Evolutionary conservation across 129 eudicot species (phyloP).

Genomic region (Tagetes erecta): DNA sequence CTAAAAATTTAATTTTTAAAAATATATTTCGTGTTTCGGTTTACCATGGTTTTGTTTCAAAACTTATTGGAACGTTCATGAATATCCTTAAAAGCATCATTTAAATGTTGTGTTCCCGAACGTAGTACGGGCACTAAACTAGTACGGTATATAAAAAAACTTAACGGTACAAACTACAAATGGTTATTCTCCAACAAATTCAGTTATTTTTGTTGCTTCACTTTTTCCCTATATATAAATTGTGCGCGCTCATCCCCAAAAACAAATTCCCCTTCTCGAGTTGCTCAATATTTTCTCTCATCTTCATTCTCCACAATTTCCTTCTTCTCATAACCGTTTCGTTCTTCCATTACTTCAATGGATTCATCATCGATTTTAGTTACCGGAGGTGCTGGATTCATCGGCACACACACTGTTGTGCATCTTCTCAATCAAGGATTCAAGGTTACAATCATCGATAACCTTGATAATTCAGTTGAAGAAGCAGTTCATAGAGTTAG

Average conservation of each 20-base stretch:
- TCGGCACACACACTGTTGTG: constrained; percentile 86
- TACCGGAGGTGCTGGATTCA: constrained; percentile 98
- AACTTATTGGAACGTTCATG: too few species aligned
- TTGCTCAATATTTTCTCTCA: constrained; percentile 33
- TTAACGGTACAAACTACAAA: neutral
- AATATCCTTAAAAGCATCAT: too few species aligned
- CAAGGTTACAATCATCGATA: constrained; percentile 74
- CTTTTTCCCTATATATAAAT: neutral
- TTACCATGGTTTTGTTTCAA: too few species aligned
- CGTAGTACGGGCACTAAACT: too few species aligned
- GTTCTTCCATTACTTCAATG: constrained; percentile 28
- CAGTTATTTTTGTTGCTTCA: neutral
- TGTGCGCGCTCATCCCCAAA: constrained; percentile 21
- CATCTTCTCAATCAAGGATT: constrained; percentile 73
- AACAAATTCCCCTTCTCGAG: constrained; percentile 34
- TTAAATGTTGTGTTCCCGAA: too few species aligned
- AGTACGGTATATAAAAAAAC: too few species aligned
- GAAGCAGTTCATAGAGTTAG: constrained; percentile 72
- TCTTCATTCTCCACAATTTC: neutral
- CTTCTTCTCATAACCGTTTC: constrained; percentile 14
- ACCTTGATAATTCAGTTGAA: constrained; percentile 84
- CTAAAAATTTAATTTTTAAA: too few species aligned
- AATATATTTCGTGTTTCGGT: too few species aligned
- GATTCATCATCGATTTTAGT: constrained; percentile 55
- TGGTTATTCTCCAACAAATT: neutral